A percentile compares a stretch with the other conserved stretches of the same genome.
phyloP scores from a whole-genome alignment of 129 eudicot species.

The Flaveria ramosissima region DNA sequence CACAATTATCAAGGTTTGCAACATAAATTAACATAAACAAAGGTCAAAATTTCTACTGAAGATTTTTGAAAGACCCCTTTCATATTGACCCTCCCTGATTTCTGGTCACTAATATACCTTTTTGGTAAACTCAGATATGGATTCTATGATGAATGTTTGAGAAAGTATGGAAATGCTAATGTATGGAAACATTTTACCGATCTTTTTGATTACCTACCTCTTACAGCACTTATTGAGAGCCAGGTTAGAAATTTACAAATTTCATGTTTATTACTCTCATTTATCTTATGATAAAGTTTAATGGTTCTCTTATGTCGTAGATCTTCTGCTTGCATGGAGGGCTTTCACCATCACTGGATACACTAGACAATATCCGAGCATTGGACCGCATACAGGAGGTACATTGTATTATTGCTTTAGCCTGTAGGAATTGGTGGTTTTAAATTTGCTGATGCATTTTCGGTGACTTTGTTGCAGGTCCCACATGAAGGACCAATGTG shows the following conservation, averaged over 20 bases:
- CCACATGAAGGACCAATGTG: slow-evolving; percentile 98
- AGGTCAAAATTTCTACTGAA: background rate
- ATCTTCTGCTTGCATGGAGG: slow-evolving; percentile 94
- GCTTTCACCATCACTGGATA: slow-evolving; percentile 86
- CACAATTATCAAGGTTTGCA: background rate
- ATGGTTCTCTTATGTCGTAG: slow-evolving; percentile 33
- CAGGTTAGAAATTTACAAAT: slow-evolving; percentile 51
- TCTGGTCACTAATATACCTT: slow-evolving; percentile 9
- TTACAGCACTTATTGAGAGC: slow-evolving; percentile 84
- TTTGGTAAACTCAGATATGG: slow-evolving; percentile 66
- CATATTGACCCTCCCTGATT: background rate
- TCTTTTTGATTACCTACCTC: slow-evolving; percentile 79
- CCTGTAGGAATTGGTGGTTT: background rate
- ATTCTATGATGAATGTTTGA: slow-evolving; percentile 79
- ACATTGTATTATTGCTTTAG: background rate
- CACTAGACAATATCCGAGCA: slow-evolving; percentile 82
- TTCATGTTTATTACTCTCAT: background rate
- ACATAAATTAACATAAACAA: background rate
- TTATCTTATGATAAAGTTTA: background rate
- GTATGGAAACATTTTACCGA: slow-evolving; percentile 86
- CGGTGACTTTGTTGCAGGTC: slow-evolving; percentile 40
- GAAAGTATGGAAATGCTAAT: slow-evolving; percentile 83
- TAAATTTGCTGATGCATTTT: background rate
- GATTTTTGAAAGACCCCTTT: background rate
- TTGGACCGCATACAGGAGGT: slow-evolving; percentile 94